phyloP scores from a whole-genome alignment of 306 rosid genomes.

The Calophaca sinica region DNA sequence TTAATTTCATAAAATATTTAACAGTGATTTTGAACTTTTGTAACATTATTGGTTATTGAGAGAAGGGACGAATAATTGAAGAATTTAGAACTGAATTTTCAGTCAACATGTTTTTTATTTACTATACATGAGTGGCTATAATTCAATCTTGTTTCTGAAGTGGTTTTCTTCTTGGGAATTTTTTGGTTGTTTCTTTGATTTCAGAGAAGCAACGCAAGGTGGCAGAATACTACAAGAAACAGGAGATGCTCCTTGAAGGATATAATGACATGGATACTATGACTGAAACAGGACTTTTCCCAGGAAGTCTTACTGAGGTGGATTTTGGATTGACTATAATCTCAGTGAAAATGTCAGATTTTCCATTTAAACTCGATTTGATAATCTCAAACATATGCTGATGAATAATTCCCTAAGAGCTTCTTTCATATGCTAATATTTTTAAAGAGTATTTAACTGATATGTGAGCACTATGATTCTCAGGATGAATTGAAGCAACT shows the following conservation, averaged over 20 bases:
- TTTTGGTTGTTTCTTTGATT: conserved; percentile 18
- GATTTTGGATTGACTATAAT: conserved; percentile 21
- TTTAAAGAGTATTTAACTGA: background rate
- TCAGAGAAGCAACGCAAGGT: conserved; percentile 65
- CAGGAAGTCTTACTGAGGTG: conserved; percentile 77
- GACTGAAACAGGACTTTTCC: conserved; percentile 62
- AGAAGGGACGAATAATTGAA: background rate
- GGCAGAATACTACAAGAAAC: conserved; percentile 75
- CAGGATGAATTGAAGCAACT: conserved; percentile 76
- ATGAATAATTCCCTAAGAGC: no score
- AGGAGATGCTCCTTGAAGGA: conserved; percentile 78
- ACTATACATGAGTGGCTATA: no score
- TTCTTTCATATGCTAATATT: no score
- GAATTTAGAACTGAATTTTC: background rate
- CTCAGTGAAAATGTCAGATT: background rate
- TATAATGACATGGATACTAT: conserved; percentile 80
- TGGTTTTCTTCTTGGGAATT: no score
- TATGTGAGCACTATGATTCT: background rate
- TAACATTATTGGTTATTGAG: background rate
- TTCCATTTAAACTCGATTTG: background rate
- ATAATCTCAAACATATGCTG: background rate
- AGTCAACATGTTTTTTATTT: background rate
- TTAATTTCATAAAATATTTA: no score
- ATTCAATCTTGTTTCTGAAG: no score
- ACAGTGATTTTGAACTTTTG: background rate